Base-by-base conservation (phyloP, 164 flowering plant genomes). In the Liriodendron chinense region DNA sequence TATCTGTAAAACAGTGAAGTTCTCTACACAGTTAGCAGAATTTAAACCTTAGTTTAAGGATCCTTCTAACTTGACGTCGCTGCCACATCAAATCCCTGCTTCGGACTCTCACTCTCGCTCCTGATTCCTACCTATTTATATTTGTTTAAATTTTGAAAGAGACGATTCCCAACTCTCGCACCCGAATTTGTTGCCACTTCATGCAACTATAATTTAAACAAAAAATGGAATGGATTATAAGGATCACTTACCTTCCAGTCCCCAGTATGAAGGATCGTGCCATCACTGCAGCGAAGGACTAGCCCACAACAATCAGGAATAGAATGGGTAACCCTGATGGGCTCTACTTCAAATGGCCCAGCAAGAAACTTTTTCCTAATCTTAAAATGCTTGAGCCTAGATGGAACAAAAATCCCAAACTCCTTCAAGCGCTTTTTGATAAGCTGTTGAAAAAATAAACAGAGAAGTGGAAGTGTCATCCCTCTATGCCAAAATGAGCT, bases 231-330 rank as follows among this genome's bases (percentile, higher is more conserved):
- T 16, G 20, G 47, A 14, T 25, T 25, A 25, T 16, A 66, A 13
- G 34, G 13, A 47, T 53, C 1, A 62, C 13, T 70, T 80, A 92
- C 99, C 96, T 96, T 96, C 99, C 99, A 96, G 83, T 96, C 99
- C 76, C 99, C 99, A 67, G 99, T 96, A 81, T 96, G 99, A 80
- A 96, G 90, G 80, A 96, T 96, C 78, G 92, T 94, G 50, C 99
- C 99, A 87, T 94, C 98, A 79, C 88, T 69, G 83, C 98, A 96
- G 6, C 99, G 98, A 70, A 96, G 92, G 65, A 96, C 97, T 82
- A 96, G 80, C 71, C 99, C 99, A 83, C 88, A 91, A 81, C 98
- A 96, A 87, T 96, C 99, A 74, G 99, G 99, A 79, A 96, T 96
- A 72, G 99, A 94, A 90, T 96, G 99, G 65, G 98, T 96, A 22